Evolutionary conservation across 1,284 basidiomycete genomes (phyloP).

Genomic region (Pseudozyma pruni): DNA sequence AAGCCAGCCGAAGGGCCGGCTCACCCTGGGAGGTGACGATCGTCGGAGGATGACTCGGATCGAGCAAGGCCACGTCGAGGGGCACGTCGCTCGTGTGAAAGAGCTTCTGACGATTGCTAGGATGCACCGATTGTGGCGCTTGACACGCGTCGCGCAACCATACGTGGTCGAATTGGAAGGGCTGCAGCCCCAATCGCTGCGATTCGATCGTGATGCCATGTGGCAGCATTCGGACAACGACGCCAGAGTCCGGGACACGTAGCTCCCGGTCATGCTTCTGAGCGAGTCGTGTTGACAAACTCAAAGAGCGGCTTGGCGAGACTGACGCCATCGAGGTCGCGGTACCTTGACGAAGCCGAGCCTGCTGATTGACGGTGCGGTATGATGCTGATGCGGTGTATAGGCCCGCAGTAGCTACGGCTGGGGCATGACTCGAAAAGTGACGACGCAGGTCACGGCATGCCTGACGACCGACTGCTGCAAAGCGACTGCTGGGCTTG

Average conservation of each 20-base stretch:
- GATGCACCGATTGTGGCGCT: conserved; percentile 75
- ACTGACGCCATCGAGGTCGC: neutral
- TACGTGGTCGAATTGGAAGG: conserved; percentile 59
- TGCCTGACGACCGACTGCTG: conserved; percentile 10
- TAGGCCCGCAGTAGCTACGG: conserved; percentile 28
- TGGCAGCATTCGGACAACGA: conserved; percentile 27
- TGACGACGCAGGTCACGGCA: conserved; percentile 18
- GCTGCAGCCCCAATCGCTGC: conserved; percentile 44
- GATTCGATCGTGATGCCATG: conserved; percentile 64
- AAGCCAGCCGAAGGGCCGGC: conserved; percentile 42
- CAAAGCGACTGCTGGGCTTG: conserved; percentile 17
- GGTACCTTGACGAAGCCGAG: neutral
- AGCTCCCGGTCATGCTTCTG: conserved; percentile 6
- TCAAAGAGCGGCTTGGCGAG: neutral
- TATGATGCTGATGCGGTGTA: conserved; percentile 17
- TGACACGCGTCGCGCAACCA: conserved; percentile 74
- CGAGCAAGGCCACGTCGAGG: conserved; percentile 70
- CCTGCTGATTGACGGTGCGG: neutral
- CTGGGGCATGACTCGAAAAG: conserved; percentile 14
- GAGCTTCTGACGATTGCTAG: conserved; percentile 80
- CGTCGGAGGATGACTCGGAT: conserved; percentile 63
- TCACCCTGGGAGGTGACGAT: conserved; percentile 16
- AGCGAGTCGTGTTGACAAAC: conserved; percentile 5
- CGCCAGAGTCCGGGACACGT: conserved; percentile 27
- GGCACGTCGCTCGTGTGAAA: conserved; percentile 74